Percentiles rank a stretch among this genome's conserved stretches.
Evolutionary conservation across 345 rosid genomes (phyloP).

Genomic region (Syzygium grande): DNA sequence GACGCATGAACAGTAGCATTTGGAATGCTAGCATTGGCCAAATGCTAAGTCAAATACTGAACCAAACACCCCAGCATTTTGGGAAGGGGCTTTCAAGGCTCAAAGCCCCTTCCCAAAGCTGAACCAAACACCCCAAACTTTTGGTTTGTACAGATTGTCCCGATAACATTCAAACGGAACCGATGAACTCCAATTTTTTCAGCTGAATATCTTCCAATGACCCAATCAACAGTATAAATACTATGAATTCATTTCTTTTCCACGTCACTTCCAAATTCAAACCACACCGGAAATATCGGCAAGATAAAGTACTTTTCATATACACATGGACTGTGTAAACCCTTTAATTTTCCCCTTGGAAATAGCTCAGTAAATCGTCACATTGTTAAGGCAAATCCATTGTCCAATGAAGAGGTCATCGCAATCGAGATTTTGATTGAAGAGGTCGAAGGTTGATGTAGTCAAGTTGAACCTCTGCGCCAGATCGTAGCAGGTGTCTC

Average conservation of each 20-base stretch:
- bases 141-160: background rate
- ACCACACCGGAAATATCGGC: background rate
- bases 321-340: background rate
- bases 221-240: too few relatives aligned
- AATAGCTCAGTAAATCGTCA: background rate
- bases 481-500: conserved; percentile 9
- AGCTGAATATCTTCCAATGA: background rate
- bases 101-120: too few relatives aligned
- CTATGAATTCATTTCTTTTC: background rate
- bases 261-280: background rate
- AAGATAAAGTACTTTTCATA: background rate
- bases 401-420: conserved; percentile 21
- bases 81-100: too few relatives aligned
- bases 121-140: too few relatives aligned
- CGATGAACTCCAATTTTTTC: background rate
- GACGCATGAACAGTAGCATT: too few relatives aligned
- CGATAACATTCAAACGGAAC: background rate
- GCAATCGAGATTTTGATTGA: conserved; percentile 25
- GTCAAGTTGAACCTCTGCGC: background rate
- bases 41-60: too few relatives aligned
- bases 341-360: background rate
- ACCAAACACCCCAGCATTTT: too few relatives aligned
- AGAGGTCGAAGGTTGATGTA: background rate
- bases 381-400: conserved; percentile 22
- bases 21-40: too few relatives aligned